Base-by-base conservation (phyloP, 352 stramenopile species). In the Blastocystis sp. region DNA sequence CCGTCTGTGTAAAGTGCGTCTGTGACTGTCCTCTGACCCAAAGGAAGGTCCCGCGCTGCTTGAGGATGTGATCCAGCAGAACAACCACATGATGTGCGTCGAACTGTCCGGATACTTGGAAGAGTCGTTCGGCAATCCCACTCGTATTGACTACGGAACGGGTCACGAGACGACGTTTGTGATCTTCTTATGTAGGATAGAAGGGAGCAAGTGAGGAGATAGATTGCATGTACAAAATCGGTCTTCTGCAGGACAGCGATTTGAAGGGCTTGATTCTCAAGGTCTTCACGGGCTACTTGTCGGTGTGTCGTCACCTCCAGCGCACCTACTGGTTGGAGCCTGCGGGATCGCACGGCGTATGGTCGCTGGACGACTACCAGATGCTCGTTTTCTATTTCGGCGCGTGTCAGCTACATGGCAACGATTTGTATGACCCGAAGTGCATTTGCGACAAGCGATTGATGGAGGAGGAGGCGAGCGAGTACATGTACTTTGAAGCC, bases 351-450 rank as follows among this genome's bases (percentile, higher is more conserved):
- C 97, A 99, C 91, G 97, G 97, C 50, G 96, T 98, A 33, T 99
- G 97, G 97, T 96, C 96, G 31, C 93, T 99, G 60, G 97, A 99
- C 91, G 97, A 99, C 93, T 99, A 99, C 92, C 96, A 99, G 90
- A 98, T 97, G 91, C 92, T 99, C 41, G 94, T 95, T 0, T 99
- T 99, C 91, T 97, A 98, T 91, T 98, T 98, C 93, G 97, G 97
- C 65, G 94, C 96, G 31, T 95, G 96, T 77, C 96, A 99, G 91
- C 93, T 98, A 21, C 95, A 95, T 24, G 67, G 70, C 37, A 63
- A 76, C 12, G 55, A 33, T 29, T 60, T 21, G 21, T 89, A 63
- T 39, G 62, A 74, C 37, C 95, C 95, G 0, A 93, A 93, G 39
- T 93, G 92, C 24, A 92, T 96, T 45, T 94, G 95, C 66, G 93